These are phyloP conservation scores for Brassica rapa DNA, from an alignment of 345 rosid species.

Conservation along the genomic window DNA sequence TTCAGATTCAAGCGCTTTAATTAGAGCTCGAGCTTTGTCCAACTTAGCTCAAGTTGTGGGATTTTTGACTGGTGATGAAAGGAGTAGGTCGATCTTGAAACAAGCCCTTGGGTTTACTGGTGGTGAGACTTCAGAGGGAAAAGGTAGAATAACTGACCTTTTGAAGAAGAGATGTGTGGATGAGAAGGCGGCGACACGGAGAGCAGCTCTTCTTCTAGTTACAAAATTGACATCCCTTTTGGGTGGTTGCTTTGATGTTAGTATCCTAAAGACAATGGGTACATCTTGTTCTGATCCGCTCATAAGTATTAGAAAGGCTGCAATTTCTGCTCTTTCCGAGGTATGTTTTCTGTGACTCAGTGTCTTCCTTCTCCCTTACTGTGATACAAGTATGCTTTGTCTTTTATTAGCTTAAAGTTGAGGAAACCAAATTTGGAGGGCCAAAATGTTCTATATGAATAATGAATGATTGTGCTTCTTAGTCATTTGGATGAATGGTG, in stretches of 20 bases:
- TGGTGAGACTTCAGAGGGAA: slow-evolving; percentile 42
- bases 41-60: slow-evolving; percentile 82
- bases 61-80: slow-evolving; percentile 50
- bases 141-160: slow-evolving; percentile 49
- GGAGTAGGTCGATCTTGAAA: slow-evolving; percentile 52
- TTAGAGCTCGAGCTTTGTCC: slow-evolving; percentile 81
- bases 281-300: slow-evolving; percentile 94
- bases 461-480: slow-evolving; percentile 7
- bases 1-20: slow-evolving; percentile 56
- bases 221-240: slow-evolving; percentile 65
- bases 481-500: background rate
- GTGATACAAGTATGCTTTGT: background rate
- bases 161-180: slow-evolving; percentile 75
- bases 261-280: slow-evolving; percentile 72
- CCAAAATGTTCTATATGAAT: background rate
- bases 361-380: slow-evolving; percentile 10
- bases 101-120: slow-evolving; percentile 50
- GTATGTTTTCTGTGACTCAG: slow-evolving; percentile 44
- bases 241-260: slow-evolving; percentile 64
- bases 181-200: slow-evolving; percentile 85
- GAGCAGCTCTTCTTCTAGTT: slow-evolving; percentile 75
- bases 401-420: slow-evolving; percentile 9
- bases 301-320: slow-evolving; percentile 89
- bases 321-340: slow-evolving; percentile 86
- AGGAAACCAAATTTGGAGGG: background rate